A percentile compares a stretch with the other conserved stretches of the same genome.
phyloP scores from a whole-genome alignment of 2,329 filamentous ascomycete genomes.

The Claviceps arundinis region DNA sequence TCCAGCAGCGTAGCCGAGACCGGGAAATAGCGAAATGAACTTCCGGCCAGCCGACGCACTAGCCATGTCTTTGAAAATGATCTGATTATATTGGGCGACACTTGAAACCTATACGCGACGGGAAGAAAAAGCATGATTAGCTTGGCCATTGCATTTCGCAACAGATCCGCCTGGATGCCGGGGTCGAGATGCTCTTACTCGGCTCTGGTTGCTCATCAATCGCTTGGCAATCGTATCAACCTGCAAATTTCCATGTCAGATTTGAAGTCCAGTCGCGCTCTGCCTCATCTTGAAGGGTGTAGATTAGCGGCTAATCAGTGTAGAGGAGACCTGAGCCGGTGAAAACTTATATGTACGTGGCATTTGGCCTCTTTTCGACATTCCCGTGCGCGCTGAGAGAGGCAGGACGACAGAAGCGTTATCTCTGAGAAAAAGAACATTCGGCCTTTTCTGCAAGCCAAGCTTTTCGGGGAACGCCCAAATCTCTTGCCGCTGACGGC shows the following conservation, averaged over 20 bases:
- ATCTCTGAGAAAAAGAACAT: no score
- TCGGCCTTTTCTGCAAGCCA: no score
- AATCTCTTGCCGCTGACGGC: no score
- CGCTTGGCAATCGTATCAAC: slow-evolving; percentile 98
- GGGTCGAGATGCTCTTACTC: slow-evolving; percentile 28
- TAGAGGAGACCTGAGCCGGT: no score
- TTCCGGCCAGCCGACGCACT: slow-evolving; percentile 56
- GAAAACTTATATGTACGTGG: no score
- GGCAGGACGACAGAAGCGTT: no score
- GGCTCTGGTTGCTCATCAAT: slow-evolving; percentile 91
- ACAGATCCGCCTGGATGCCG: background rate
- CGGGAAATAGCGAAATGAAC: slow-evolving; percentile 92
- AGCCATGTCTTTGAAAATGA: slow-evolving; percentile 90
- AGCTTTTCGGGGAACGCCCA: no score
- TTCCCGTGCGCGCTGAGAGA: no score
- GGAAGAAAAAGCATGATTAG: slow-evolving; percentile 1
- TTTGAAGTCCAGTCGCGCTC: background rate
- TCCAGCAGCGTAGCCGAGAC: slow-evolving; percentile 89
- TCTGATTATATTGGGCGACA: slow-evolving; percentile 59
- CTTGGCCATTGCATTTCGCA: slow-evolving; percentile 9
- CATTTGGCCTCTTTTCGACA: no score
- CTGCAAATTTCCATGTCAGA: slow-evolving; percentile 26
- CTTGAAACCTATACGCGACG: slow-evolving; percentile 16
- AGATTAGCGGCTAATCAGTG: no score
- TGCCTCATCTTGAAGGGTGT: background rate